Evolutionary conservation across 2,329 filamentous ascomycete species (phyloP).

Genomic region (Achaetomium macrosporum): DNA sequence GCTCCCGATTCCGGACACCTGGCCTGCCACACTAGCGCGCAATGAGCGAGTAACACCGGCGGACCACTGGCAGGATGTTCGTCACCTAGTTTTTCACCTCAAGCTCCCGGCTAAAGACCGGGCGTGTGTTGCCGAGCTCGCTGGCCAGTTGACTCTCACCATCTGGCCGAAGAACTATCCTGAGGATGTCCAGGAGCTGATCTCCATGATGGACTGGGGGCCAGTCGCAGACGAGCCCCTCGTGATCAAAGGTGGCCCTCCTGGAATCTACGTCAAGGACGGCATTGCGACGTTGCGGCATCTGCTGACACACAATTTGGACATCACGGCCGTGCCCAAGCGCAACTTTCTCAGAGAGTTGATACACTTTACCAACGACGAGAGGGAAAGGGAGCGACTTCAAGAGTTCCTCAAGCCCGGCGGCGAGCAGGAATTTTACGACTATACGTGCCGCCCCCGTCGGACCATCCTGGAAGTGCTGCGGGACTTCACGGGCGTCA

Average conservation of each 20-base stretch:
- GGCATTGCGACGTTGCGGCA: slow-evolving; percentile 57
- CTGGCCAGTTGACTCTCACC: slow-evolving; percentile 74
- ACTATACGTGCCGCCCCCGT: slow-evolving; percentile 87
- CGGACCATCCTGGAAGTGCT: slow-evolving; percentile 89
- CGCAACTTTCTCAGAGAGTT: slow-evolving; percentile 79
- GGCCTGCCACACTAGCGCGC: slow-evolving; percentile 51
- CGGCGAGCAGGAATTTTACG: slow-evolving; percentile 85
- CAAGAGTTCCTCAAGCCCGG: slow-evolving; percentile 75
- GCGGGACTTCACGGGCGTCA: slow-evolving; percentile 80
- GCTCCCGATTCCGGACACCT: slow-evolving; percentile 53
- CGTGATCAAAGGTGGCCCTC: slow-evolving; percentile 37
- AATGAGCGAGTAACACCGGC: slow-evolving; percentile 70
- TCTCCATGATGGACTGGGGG: slow-evolving; percentile 74
- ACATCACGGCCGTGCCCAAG: slow-evolving; percentile 83
- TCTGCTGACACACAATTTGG: slow-evolving; percentile 75
- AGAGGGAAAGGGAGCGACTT: slow-evolving; percentile 72
- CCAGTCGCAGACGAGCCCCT: slow-evolving; percentile 64
- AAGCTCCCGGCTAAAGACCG: background rate
- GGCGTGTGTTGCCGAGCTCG: slow-evolving; percentile 30
- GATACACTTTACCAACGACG: slow-evolving; percentile 65
- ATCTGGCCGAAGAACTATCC: slow-evolving; percentile 86
- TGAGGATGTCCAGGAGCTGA: slow-evolving; percentile 69
- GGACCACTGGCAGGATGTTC: slow-evolving; percentile 90
- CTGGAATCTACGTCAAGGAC: slow-evolving; percentile 32
- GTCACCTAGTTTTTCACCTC: slow-evolving; percentile 62